phyloP scores from a whole-genome alignment of 352 stramenopile genomes.

The Phytophthora capsici region DNA sequence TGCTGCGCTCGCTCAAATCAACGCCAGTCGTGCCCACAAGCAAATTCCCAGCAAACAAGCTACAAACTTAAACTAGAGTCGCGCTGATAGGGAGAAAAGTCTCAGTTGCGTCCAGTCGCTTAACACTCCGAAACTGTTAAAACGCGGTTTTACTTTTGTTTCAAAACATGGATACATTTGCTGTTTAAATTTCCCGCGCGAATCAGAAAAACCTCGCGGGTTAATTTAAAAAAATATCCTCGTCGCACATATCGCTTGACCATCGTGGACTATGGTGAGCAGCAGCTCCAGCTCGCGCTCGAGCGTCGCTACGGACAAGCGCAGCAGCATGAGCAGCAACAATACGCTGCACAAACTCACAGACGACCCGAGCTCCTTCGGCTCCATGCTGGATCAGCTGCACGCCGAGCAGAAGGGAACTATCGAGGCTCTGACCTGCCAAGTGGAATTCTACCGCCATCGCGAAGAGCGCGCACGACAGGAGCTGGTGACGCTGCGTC shows the following conservation, averaged over 20 bases:
- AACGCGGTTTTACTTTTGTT: too few relatives aligned
- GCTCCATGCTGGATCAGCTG: conserved; percentile 72
- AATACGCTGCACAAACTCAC: conserved; percentile 33
- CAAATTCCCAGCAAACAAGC: conserved; percentile 16
- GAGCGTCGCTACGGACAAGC: conserved; percentile 30
- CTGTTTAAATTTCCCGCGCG: conserved; percentile 29
- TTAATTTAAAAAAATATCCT: background rate
- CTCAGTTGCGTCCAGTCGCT: too few relatives aligned
- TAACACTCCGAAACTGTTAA: too few relatives aligned
- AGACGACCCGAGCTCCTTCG: conserved; percentile 55
- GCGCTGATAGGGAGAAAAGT: too few relatives aligned
- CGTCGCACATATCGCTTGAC: conserved; percentile 26
- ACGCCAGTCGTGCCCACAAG: conserved; percentile 26
- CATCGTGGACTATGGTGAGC: conserved; percentile 27
- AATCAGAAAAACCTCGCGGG: background rate
- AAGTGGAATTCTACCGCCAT: conserved; percentile 83
- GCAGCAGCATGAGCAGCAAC: conserved; percentile 25
- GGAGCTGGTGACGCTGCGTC: conserved; percentile 65
- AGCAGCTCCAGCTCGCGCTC: conserved; percentile 41
- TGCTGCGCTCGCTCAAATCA: conserved; percentile 19
- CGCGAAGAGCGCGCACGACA: conserved; percentile 72
- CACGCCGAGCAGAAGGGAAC: conserved; percentile 83
- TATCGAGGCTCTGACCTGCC: conserved; percentile 79
- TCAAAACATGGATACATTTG: too few relatives aligned
- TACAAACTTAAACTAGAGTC: too few relatives aligned